Evolutionary conservation across 2,329 filamentous ascomycete species (phyloP), one percentile per base, ranked within the genome.

Genomic region (Hymenotorrendiella dingleyae): DNA sequence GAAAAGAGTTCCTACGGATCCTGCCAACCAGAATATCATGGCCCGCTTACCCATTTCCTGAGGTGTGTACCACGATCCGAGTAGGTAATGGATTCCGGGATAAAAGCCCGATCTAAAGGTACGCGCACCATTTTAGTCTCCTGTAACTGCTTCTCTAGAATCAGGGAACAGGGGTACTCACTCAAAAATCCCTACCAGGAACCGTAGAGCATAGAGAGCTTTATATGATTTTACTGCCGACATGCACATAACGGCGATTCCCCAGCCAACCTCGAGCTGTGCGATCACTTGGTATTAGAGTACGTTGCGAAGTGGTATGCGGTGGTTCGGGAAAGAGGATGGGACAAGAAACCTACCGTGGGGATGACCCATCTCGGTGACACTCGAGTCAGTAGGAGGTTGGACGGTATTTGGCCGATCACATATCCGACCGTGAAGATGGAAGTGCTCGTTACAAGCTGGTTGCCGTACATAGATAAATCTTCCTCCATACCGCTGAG

Each of bases 21-120:
- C 76, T 14, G 69, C 73, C 4, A 77, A 67, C 59, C 79, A 80
- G 8, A 74, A 77, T 0, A 81, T 70, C 57, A 79, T 76, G 17
- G 66, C 64, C 40, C 72, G 69, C 1, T 71, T 79, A 8, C 46
- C 52, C 4, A 58, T 46, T 26, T 59, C 56, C 6, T 48, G 41
- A 2, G 46, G 48, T 3, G 45, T 52, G 53, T 80, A 80, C 77
- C 77, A 80, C 0, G 70, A 72, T 2, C 76, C 75, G 1, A 80
- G 64, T 36, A 80, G 49, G 72, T 57, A 79, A 48, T 78, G 73
- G 0, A 73, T 67, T 6, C 72, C 73, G 3, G 74, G n/a, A n/a
- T n/a, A n/a, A n/a, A n/a, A n/a, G n/a, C n/a, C n/a, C n/a, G n/a
- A n/a, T n/a, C n/a, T n/a, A n/a, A n/a, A n/a, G n/a, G n/a, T n/a